Base-by-base conservation (phyloP, 257 asterid genomes). In the Agastache rugosa region DNA sequence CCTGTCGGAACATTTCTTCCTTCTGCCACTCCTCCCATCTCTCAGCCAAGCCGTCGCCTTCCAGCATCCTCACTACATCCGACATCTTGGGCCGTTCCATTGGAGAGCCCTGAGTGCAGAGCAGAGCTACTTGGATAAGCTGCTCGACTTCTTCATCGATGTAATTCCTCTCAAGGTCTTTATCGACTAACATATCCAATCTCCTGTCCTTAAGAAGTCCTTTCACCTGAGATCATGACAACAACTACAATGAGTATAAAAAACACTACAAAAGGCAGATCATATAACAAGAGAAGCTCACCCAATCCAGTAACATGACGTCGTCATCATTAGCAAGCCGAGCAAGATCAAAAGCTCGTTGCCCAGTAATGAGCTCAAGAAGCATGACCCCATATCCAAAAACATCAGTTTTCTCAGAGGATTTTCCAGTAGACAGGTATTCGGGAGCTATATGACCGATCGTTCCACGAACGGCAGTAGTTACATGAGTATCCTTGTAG, bases 1-100 rank as follows among this genome's bases (percentile, higher is more conserved):
- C 96, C 56, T 86, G 96, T 4, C 96, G 80, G 90, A 86, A 85
- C 87, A 90, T 81, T 76, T 92, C 98, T 60, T 89, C 96, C 84
- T 88, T 87, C 80, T 92, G 97, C 98, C 98, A 92, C 71, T 92
- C 98, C 61, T 92, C 98, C 98, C 98, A 92, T 79, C 93, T 86
- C 93, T 92, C 97, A 0, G 96, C 96, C 78, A 92, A 81, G n/a
- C 98, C 97, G 56, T 92, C 98, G 5, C 98, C 98, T 83, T 92
- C 94, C 6, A 90, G 92, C 97, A 93, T 93, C 73, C 97, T 82
- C 37, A 93, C 97, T 0, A 93, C 97, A 27, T 90, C 97, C 0
- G 97, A 91, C 98, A 93, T 93, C 75, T 90, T 93, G 47, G 97
- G 98, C 29, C 98, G 97, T 75, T 91, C 94, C 69, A 63, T 62